Evolutionary conservation across 2,329 filamentous ascomycete species (phyloP), one percentile per base, ranked within the genome.

Genomic region (Hypoxylon sp.): DNA sequence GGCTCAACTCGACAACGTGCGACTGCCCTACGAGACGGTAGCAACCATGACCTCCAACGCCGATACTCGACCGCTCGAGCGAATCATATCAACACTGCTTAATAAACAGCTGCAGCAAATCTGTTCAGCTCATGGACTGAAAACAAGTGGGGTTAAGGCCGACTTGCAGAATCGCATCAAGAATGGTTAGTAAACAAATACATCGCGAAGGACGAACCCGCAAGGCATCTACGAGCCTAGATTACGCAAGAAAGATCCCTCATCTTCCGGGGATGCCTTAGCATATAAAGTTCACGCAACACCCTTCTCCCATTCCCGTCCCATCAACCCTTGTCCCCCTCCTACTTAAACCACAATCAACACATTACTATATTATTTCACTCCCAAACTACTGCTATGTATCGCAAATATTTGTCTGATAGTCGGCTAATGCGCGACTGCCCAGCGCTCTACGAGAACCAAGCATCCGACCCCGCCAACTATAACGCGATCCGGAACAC

Each of bases 71-170:
- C 71, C 77, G 50, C 80, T 89, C 55, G 77, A 83, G 67, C 80
- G 82, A 60, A 80, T 85, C 14, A 80, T 84, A 66, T 78, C 79
- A 47, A 82, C 80, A 11, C 78, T 89, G 22, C 80, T 87, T 31
- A 89, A 89, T 75, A 81, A 84, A 19, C 90, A 94, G 74, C 87
- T 98, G 53, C 92, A 94, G 74, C 86, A 86, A 58, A 91, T 98
- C 72, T 92, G 95, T 77, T 87, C 89, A 70, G 84, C 87, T 67
- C 93, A 97, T 81, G 87, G 90, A 51, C 84, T 97, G 37, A 87
- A 88, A 72, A 91, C 93, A 67, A 92, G 91, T 29, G 96, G 96
- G 19, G 91, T 96, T 75, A 99, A 99, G 84, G 88, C 90, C 35
- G 88, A 92, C 46, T 84, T 98, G 66, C 94, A 97, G 81, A 83